Conservation (phyloP, 1,139 yeast genomes). For the Zygosaccharomyces pseudobailii region DNA sequence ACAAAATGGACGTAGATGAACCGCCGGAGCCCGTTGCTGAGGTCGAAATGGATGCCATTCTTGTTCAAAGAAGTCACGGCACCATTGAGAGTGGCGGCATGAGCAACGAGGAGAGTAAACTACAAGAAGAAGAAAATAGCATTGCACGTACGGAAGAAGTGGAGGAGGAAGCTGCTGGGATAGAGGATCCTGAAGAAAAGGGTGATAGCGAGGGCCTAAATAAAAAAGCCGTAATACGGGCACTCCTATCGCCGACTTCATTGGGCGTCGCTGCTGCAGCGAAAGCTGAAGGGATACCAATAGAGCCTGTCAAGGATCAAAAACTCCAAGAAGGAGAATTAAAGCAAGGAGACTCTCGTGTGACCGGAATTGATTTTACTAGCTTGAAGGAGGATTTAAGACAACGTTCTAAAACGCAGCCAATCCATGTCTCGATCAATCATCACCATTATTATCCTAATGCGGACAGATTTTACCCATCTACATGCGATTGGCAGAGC, state of each 20-base stretch:
- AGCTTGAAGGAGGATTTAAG: slow-evolving; percentile 12
- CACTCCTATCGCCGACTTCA: slow-evolving; percentile 23
- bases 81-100: neutral
- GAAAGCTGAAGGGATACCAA: slow-evolving; percentile 16
- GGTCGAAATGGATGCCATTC: neutral
- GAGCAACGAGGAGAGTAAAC: neutral
- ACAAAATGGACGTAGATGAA: slow-evolving; percentile 22
- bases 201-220: slow-evolving; percentile 6
- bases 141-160: neutral
- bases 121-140: neutral
- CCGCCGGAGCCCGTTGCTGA: slow-evolving; percentile 1
- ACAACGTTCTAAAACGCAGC: slow-evolving; percentile 14
- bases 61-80: neutral
- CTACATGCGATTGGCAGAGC: neutral
- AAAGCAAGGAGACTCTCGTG: neutral
- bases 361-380: slow-evolving; percentile 2
- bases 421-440: slow-evolving; percentile 29
- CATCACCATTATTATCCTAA: slow-evolving; percentile 24
- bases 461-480: slow-evolving; percentile 3
- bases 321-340: neutral
- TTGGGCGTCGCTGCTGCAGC: slow-evolving; percentile 25
- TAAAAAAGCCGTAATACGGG: slow-evolving; percentile 18
- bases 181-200: neutral
- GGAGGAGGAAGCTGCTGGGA: slow-evolving; percentile 1
- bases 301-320: neutral